phyloP scores from a whole-genome alignment of 805 yeast species.

The Candida caryicola region DNA sequence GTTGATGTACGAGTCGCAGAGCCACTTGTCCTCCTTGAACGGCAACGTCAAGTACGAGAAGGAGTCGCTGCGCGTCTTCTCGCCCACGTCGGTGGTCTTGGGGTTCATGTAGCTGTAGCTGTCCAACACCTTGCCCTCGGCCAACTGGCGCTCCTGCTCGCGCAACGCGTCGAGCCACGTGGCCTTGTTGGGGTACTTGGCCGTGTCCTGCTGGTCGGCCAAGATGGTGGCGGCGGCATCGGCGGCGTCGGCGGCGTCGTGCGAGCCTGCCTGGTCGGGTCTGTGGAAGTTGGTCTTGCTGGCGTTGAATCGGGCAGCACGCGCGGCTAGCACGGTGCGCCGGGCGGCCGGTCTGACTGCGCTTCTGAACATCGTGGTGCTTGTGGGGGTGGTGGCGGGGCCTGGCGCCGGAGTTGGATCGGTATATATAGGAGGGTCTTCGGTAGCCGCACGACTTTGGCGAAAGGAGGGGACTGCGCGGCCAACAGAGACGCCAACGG shows the following conservation, averaged over 20 bases:
- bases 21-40: conserved; percentile 76
- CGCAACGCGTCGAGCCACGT: conserved; percentile 87
- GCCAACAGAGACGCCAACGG: too few relatives aligned
- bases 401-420: too few relatives aligned
- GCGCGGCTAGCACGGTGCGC: neutral
- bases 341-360: neutral
- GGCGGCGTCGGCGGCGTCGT: conserved; percentile 58
- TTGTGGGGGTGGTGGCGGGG: too few relatives aligned
- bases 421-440: neutral
- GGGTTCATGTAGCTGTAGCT: conserved; percentile 71
- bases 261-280: conserved; percentile 40
- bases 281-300: conserved; percentile 20
- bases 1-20: conserved; percentile 83
- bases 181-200: conserved; percentile 44
- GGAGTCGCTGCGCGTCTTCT: conserved; percentile 75
- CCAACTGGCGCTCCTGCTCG: conserved; percentile 66
- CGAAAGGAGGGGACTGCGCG: neutral
- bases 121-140: conserved; percentile 71
- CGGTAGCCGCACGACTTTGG: neutral
- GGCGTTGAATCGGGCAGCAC: conserved; percentile 7
- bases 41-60: conserved; percentile 70
- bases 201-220: conserved; percentile 57
- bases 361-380: neutral
- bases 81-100: conserved; percentile 64
- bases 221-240: conserved; percentile 72